Conservation (phyloP, 192 early-diverging fungal genomes). For the Linnemannia zychae region DNA sequence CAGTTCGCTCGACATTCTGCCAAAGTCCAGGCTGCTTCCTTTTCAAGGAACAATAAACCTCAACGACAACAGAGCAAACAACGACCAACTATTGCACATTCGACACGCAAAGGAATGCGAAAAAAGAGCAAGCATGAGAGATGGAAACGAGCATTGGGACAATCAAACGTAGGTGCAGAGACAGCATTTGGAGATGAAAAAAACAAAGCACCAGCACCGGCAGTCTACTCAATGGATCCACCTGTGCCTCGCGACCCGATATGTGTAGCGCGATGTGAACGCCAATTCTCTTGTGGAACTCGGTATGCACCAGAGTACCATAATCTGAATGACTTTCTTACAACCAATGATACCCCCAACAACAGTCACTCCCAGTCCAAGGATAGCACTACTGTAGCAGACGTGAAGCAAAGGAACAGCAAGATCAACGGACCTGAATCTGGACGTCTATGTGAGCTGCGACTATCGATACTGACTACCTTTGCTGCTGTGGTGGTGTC, state of each 20-base stretch:
- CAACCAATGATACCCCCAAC: not conserved
- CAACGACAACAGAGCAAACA: not conserved
- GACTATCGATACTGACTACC: not conserved
- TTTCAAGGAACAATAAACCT: not conserved
- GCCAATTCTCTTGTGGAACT: constrained; percentile 13
- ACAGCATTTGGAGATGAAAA: not conserved
- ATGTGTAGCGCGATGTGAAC: constrained; percentile 7
- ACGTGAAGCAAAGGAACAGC: too few species aligned
- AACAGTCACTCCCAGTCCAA: not conserved
- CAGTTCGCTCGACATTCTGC: constrained; percentile 11
- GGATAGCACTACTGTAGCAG: not conserved
- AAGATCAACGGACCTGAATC: not conserved
- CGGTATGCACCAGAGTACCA: constrained; percentile 16
- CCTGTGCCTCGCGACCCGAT: not conserved
- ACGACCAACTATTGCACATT: not conserved
- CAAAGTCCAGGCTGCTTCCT: not conserved
- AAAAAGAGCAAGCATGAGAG: not conserved
- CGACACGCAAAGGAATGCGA: not conserved
- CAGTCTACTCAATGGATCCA: not conserved
- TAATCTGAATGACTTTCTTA: constrained; percentile 6
- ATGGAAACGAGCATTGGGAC: not conserved
- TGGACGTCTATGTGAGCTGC: not conserved
- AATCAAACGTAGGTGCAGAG: not conserved
- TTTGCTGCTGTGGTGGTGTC: not conserved
- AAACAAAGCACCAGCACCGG: not conserved